Evolutionary conservation across 768 basidiomycete species (phyloP), one percentile per base, ranked within the genome.

Genomic region (Termitomyces titanicus): DNA sequence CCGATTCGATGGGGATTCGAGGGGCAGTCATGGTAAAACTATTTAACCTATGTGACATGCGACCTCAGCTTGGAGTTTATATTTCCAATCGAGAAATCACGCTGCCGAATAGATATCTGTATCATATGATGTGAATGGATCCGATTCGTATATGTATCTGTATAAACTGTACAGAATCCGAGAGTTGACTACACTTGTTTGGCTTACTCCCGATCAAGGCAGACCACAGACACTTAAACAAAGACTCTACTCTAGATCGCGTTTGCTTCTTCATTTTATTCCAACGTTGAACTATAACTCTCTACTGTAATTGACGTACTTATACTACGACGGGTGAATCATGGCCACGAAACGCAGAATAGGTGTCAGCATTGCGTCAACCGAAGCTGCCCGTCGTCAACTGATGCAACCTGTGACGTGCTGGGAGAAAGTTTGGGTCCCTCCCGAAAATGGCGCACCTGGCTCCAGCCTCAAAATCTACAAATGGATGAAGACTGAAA

Each of bases 361-460:
- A 48, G 89, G 89, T 6, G 83, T 92, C 58, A 88, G 84, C 64
- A 76, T 78, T 22, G 86, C 88, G 46, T 86, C 86, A 47, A 87
- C 88, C 3, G 89, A 92, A 68, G 88, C 88, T 45, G 89, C 89
- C 33, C 80, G 89, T 37, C 80, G 89, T 56, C 87, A 90, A 69
- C 76, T 92, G n/a, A 91, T 92, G 87, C 88, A 89, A 64, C 91
- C 91, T 7, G 91, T 92, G n/a, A 81, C 79, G 25, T 89, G 85
- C 60, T 94, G 90, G 91, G 89, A 92, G 71, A 89, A 86, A 71
- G 74, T 78, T 34, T 89, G 88, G 88, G 75, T 81, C 11, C 68
- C 76, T 12, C 81, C 86, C 34, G 85, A 85, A 54, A 75, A 74
- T 51, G 72, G 80, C 22, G 63, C 81, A 17, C 68, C 81, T 24